Base-by-base conservation (phyloP, 345 rosid species). In the Brassica rapa region DNA sequence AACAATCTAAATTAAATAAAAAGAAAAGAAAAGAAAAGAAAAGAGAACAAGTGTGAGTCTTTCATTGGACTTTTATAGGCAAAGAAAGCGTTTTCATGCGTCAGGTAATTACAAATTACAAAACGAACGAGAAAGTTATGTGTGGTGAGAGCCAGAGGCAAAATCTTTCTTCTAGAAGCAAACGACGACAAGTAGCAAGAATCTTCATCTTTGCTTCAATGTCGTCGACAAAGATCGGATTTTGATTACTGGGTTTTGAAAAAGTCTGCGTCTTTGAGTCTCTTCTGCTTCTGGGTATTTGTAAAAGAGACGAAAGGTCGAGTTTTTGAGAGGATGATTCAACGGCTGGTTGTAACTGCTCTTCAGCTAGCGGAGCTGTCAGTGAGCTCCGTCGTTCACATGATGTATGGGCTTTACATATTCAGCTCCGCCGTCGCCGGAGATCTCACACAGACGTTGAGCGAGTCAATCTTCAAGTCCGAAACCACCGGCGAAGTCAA, bases 391-490 rank as follows among this genome's bases (percentile, higher is more conserved):
- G 9, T 87, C 29, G 93, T 89, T 78, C 99, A 96, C 85, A 68
- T 90, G 83, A 39, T 87, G 0, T 96, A 89, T 70, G 99, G 88
- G 60, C 77, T 96, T 73, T 96, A 91, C 85, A 84, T 96, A 75
- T 91, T 86, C 79, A 91, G 98, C 87, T 76, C 96, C 0, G 99
- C 97, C 61, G 89, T 96, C 14, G 93, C 99, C 23, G 98, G 97
- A 39, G 96, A 96, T 75, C 87, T 93, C 56, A 88, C 87, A 10
- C 89, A 84, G 77, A 32, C 77, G 55, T 77, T 93, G 82, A 87
- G 77, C 11, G 92, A 88, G 12, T 76, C 60, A 59, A 68, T 88
- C 80, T 85, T 84, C 70, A 93, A 89, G 70, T 72, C 88, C 24
- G 87, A 86, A 68, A 63, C 81, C 39, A 73, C 81, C 77, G 6